Evolutionary conservation across 1,284 basidiomycete species (phyloP), one percentile per base, ranked within the genome.

Genomic region (Chondrostereum purpureum): DNA sequence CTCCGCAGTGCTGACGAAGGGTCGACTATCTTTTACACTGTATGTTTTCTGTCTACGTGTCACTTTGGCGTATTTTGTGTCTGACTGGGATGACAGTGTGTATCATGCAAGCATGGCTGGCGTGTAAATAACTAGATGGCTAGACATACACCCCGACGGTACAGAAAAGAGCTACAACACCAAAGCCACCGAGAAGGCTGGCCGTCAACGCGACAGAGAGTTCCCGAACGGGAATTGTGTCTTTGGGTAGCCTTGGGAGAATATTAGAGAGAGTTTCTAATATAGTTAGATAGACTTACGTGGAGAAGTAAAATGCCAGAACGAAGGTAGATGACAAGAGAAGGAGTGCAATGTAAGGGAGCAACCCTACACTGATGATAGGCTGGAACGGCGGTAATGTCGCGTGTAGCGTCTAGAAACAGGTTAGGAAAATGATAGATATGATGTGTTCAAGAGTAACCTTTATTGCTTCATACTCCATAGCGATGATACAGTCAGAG

Each of bases 1-100:
- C 70, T 92, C 57, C 78, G 91, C 44, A 88, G 88, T 54, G 91
- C 89, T 22, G 91, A 94, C 64, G 91, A 93, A 70, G 91, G 90
- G 2, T 88, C 88, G 23, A 94, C 91, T 4, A 83, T 92, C 53
- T 76, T 88, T 58, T 88, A 85, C 58, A 84, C 78, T 5, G 83
- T 86, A 57, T 50, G 79, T 68, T 27, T 16, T 39, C 34, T 23
- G 18, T 20, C 44, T 44, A 46, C 49, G 33, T 16, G 37, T 27
- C 21, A 23, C 40, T 24, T 37, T 10, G 35, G 40, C 46, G 48
- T n/a, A n/a, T n/a, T n/a, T n/a, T n/a, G n/a, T n/a, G n/a, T n/a
- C 38, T 46, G 31, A 42, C 24, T 17, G 37, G 39, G 39, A 36
- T 45, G 13, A 44, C 57, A 86, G 83, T 88, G 85, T 52, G 75